These are phyloP conservation scores for Jackrogersella multiformis DNA, from an alignment of 495 filamentous ascomycete species.

Conservation along the genomic window DNA sequence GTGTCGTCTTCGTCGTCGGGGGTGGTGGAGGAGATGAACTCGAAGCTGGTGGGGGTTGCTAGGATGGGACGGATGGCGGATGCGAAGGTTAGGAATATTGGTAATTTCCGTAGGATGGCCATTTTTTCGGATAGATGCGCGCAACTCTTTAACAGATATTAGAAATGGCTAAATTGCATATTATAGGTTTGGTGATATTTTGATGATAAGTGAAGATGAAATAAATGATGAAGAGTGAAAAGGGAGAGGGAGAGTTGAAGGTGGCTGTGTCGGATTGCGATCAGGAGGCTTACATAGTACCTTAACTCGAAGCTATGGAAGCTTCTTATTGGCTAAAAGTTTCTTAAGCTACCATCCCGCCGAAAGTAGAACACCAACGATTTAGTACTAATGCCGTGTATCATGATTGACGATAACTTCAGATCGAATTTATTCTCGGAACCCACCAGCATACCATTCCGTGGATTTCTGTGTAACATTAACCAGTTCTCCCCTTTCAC, in stretches of 20 bases:
- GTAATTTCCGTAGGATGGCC: constrained; percentile 23
- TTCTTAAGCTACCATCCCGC: constrained; percentile 10
- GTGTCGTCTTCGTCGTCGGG: constrained; percentile 58
- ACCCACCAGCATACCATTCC: too few relatives aligned
- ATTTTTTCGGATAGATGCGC: constrained; percentile 13
- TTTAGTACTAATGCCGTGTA: background rate
- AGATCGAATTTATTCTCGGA: background rate
- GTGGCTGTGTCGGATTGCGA: constrained; percentile 17
- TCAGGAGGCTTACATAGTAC: constrained; percentile 1
- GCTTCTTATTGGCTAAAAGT: constrained; percentile 28
- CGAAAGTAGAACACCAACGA: constrained; percentile 13
- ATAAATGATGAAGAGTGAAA: constrained; percentile 2
- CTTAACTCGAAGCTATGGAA: constrained; percentile 5
- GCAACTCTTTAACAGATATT: background rate
- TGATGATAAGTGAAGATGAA: constrained; percentile 1
- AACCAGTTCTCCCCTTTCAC: too few relatives aligned
- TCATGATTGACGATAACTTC: constrained; percentile 20
- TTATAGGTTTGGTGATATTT: constrained; percentile 7
- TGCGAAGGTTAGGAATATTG: constrained; percentile 22
- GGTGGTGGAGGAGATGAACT: constrained; percentile 3
- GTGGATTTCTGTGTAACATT: too few relatives aligned
- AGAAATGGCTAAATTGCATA: constrained; percentile 2
- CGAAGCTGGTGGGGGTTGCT: constrained; percentile 25
- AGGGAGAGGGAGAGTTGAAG: background rate
- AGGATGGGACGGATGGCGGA: constrained; percentile 25